These are phyloP conservation scores for Aristolochia fimbriata DNA, from an alignment of 164 flowering plant genomes.

Conservation along the genomic window DNA sequence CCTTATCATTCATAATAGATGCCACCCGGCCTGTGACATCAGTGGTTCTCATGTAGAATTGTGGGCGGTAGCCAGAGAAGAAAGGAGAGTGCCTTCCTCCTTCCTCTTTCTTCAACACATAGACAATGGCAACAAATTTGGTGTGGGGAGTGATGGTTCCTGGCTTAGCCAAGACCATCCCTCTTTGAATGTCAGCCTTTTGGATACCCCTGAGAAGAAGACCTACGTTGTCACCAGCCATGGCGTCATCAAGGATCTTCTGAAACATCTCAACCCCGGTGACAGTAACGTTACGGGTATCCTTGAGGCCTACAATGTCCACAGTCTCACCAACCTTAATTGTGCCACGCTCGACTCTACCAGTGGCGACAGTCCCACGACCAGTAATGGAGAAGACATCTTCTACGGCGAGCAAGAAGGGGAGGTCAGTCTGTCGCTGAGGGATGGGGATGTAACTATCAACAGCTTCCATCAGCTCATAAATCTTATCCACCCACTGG, in stretches of 20 bases:
- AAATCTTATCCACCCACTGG: slow-evolving; percentile 28
- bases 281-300: slow-evolving; percentile 21
- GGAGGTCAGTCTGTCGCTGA: slow-evolving; percentile 27
- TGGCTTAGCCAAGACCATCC: slow-evolving; percentile 29
- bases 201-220: slow-evolving; percentile 25
- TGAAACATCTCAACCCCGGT: slow-evolving; percentile 36
- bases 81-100: slow-evolving; percentile 34
- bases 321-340: slow-evolving; percentile 25
- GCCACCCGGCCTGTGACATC: slow-evolving; percentile 29
- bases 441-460: slow-evolving; percentile 30
- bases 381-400: slow-evolving; percentile 32
- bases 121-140: slow-evolving; percentile 23
- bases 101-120: slow-evolving; percentile 32
- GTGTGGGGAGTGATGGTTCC: slow-evolving; percentile 30
- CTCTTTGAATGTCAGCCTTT: slow-evolving; percentile 30
- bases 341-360: slow-evolving; percentile 29
- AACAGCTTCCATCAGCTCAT: slow-evolving; percentile 23
- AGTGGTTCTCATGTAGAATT: slow-evolving; percentile 33
- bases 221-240: slow-evolving; percentile 34
- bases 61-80: slow-evolving; percentile 26
- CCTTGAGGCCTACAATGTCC: slow-evolving; percentile 24
- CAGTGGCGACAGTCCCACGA: slow-evolving; percentile 33
- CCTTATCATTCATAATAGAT: slow-evolving; percentile 31
- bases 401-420: slow-evolving; percentile 24
- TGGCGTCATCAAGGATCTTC: slow-evolving; percentile 27